Conservation (phyloP, 2,329 filamentous ascomycete species). For the Blastomyces gilchristii region DNA sequence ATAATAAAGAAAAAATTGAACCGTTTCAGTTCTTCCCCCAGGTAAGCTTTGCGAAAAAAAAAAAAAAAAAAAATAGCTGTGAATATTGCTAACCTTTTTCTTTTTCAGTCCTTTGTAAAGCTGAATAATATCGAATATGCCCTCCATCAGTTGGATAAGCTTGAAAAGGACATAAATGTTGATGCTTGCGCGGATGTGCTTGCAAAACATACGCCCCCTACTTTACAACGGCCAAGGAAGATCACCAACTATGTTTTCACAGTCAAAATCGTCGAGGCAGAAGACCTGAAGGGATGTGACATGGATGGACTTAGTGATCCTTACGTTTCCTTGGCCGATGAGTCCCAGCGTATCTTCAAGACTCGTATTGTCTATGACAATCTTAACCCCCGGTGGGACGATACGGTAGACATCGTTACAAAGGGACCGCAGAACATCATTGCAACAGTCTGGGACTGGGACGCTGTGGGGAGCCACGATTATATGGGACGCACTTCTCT, state of each 20-base stretch:
- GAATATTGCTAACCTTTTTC: constrained; percentile 18
- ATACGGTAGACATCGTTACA: constrained; percentile 91
- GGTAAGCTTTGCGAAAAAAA: constrained; percentile 42
- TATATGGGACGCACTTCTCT: constrained; percentile 94
- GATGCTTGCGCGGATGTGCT: constrained; percentile 81
- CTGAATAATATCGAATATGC: constrained; percentile 96
- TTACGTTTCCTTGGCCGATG: constrained; percentile 91
- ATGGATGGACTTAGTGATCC: constrained; percentile 89
- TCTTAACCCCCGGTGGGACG: constrained; percentile 92
- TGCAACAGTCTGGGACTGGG: constrained; percentile 96
- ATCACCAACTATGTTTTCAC: constrained; percentile 92
- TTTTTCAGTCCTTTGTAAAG: constrained; percentile 76
- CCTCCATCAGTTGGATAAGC: constrained; percentile 78
- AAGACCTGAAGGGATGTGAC: constrained; percentile 97
- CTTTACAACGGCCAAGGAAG: constrained; percentile 56
- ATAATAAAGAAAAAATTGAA: constrained; percentile 81
- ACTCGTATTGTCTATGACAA: constrained; percentile 84
- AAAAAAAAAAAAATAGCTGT: constrained; percentile 9
- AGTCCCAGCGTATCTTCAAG: constrained; percentile 91
- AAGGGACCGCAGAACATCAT: constrained; percentile 86
- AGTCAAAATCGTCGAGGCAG: constrained; percentile 95
- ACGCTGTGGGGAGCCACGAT: constrained; percentile 93
- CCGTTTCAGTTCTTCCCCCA: constrained; percentile 95
- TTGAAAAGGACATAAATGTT: constrained; percentile 83
- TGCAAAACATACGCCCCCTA: constrained; percentile 60